Percentiles rank a stretch among this genome's conserved stretches.
phyloP scores from a whole-genome alignment of 768 basidiomycete species.

The Boletus rubropictus region DNA sequence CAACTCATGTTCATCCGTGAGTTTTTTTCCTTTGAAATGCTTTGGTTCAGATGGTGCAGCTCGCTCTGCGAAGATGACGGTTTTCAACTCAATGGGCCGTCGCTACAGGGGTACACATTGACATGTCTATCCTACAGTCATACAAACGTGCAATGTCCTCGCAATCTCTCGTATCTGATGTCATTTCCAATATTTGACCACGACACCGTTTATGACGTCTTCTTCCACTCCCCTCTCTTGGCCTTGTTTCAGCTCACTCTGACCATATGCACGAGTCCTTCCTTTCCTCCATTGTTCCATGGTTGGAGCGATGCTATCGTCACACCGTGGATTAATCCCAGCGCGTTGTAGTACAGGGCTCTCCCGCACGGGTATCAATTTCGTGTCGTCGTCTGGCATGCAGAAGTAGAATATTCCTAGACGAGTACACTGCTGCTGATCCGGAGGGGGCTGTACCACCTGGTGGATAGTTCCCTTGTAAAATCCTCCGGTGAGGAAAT shows the following conservation, averaged over 20 bases:
- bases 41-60: too few relatives aligned
- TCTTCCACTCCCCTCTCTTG: slow-evolving; percentile 45
- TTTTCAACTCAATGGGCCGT: too few relatives aligned
- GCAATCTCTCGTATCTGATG: too few relatives aligned
- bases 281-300: slow-evolving; percentile 50
- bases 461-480: slow-evolving; percentile 58
- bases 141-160: not conserved
- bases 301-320: slow-evolving; percentile 41
- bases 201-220: slow-evolving; percentile 48
- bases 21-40: too few relatives aligned
- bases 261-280: slow-evolving; percentile 49
- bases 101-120: too few relatives aligned
- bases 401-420: slow-evolving; percentile 57
- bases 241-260: slow-evolving; percentile 38
- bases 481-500: slow-evolving; percentile 56
- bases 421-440: slow-evolving; percentile 45
- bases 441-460: slow-evolving; percentile 52
- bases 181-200: slow-evolving; percentile 55
- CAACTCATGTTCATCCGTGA: too few relatives aligned
- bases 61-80: too few relatives aligned
- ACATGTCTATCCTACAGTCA: not conserved
- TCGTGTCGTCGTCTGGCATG: slow-evolving; percentile 45
- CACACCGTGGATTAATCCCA: slow-evolving; percentile 36
- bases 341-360: slow-evolving; percentile 45
- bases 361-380: slow-evolving; percentile 39